Conservation (phyloP, 495 filamentous ascomycete species). For the Articulospora tetracladia region DNA sequence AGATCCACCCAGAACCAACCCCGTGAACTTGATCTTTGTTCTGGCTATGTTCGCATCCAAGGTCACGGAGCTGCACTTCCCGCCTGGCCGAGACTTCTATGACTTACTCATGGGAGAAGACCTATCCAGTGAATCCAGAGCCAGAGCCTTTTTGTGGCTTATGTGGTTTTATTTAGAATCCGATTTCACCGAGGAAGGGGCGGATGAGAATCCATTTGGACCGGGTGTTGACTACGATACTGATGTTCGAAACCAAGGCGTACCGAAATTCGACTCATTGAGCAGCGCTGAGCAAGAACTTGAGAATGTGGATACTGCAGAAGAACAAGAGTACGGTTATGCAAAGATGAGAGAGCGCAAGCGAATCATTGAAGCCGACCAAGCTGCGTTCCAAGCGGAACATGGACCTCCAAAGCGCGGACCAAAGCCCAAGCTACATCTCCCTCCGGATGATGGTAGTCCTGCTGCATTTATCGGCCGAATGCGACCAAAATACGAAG, state of each 20-base stretch:
- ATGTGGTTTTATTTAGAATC: constrained; percentile 99
- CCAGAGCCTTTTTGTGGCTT: constrained; percentile 89
- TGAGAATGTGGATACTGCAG: constrained; percentile 88
- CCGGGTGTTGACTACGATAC: constrained; percentile 61
- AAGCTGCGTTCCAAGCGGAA: constrained; percentile 32
- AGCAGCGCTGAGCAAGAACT: constrained; percentile 68
- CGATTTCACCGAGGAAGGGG: constrained; percentile 80
- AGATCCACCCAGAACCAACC: constrained; percentile 80
- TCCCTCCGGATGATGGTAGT: constrained; percentile 52
- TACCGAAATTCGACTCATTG: constrained; percentile 75
- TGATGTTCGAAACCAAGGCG: constrained; percentile 67
- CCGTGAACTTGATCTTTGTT: constrained; percentile 95
- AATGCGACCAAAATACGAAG: constrained; percentile 40
- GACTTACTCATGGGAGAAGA: constrained; percentile 90
- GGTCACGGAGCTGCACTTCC: constrained; percentile 91
- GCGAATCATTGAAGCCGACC: constrained; percentile 56
- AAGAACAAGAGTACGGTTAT: constrained; percentile 83
- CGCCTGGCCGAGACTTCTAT: constrained; percentile 82
- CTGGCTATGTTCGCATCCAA: constrained; percentile 87
- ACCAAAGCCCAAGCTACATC: constrained; percentile 49
- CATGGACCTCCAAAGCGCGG: constrained; percentile 44
- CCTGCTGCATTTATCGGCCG: constrained; percentile 34
- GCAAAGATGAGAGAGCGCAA: constrained; percentile 81
- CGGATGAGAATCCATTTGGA: constrained; percentile 86
- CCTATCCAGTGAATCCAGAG: constrained; percentile 77